Base-by-base conservation (phyloP, 768 basidiomycete genomes). In the Mycena pura region DNA sequence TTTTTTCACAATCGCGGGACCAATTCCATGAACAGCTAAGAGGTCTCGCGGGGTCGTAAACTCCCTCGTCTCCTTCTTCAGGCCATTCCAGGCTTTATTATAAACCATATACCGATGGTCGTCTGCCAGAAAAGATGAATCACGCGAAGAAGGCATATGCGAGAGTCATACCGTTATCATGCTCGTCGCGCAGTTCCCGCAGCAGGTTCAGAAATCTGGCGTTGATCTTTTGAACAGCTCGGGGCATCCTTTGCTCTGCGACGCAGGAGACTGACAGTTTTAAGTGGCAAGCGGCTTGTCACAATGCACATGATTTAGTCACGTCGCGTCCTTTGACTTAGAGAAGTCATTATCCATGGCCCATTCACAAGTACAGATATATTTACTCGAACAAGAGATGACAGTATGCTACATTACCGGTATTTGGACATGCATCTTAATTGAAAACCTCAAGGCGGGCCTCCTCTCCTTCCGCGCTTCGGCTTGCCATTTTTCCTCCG, bases 401-500 rank as follows among this genome's bases (percentile, higher is more conserved):
- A 46, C 45, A 56, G 49, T 38, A 38, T 17, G 41, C 41, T 44
- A 55, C 52, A 53, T 43, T 31, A 43, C 45, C 44, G 25, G 25
- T 36, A 39, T 29, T 57, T 57, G 45, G 11, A 38, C 22, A 15
- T 19, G 7, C 29, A 39, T 39, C 15, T 54, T 60, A n/a, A n/a
- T 60, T 54, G n/a, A 17, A 32, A 31, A 28, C 22, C 22, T 56
- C 41, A 62, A 25, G 34, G 34, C 22, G 52, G 45, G 5, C 40
- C 48, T 19, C 53, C 47, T 41, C 55, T 38, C 43, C 61, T 51
- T 21, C 48, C 54, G 5, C 61, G 54, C 24, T 52, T 56, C 34
- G 61, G 55, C 43, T 57, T 56, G 44, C 61, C 55, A 27, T 32
- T 62, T 56, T 62, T 62, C 41, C 45, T 57, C 28, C 61, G 32